Conservation (phyloP, 2,329 filamentous ascomycete genomes). For the Fusarium siculi region DNA sequence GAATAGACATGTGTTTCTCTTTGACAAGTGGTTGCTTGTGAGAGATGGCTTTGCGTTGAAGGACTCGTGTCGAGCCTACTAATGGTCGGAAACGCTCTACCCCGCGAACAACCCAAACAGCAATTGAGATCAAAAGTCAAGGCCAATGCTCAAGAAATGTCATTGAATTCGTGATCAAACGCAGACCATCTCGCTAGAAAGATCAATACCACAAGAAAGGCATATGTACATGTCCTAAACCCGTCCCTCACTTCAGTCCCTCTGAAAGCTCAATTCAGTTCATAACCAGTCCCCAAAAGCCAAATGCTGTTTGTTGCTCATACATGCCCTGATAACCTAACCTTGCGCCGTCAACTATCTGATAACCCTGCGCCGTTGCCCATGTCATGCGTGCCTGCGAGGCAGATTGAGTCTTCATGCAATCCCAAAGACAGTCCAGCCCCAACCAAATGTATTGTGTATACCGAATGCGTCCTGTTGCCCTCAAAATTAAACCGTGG, state of each 20-base stretch:
- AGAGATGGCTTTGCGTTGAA: not conserved
- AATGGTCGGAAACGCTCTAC: not conserved
- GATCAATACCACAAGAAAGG: conserved; percentile 18
- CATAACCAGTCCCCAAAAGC: conserved; percentile 5
- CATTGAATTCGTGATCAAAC: conserved; percentile 32
- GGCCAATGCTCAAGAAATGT: conserved; percentile 1
- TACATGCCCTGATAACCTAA: conserved; percentile 13
- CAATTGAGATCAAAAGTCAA: not conserved
- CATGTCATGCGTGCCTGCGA: conserved; percentile 30
- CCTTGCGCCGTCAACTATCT: conserved; percentile 24
- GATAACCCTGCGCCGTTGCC: conserved; percentile 29
- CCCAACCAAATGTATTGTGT: conserved; percentile 22
- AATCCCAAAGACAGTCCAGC: conserved; percentile 14
- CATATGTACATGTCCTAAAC: conserved; percentile 21
- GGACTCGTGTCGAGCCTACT: too few species aligned
- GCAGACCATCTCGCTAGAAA: not conserved
- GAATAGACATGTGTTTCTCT: conserved; percentile 25
- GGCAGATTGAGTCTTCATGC: conserved; percentile 36
- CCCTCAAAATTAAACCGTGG: conserved; percentile 17
- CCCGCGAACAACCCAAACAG: not conserved
- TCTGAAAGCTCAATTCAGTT: not conserved
- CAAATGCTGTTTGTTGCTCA: conserved; percentile 12
- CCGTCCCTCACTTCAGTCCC: not conserved
- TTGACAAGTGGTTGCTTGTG: not conserved
- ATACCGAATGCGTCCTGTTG: conserved; percentile 20